Base-by-base conservation (phyloP, 176 grass and related monocot genomes). In the Phragmites australis region DNA sequence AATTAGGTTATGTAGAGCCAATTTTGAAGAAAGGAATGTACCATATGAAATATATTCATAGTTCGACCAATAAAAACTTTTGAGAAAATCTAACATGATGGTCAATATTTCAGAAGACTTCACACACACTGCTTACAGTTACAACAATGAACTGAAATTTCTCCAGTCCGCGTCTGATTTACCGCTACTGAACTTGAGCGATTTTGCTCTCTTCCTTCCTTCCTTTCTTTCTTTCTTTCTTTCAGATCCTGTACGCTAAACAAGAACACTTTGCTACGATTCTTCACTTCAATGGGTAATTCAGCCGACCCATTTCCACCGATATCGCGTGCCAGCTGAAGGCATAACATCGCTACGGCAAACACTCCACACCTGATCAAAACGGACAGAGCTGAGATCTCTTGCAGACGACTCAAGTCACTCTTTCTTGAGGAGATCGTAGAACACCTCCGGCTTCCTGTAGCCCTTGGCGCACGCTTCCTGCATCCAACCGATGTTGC, bases 361-460 rank as follows among this genome's bases (percentile, higher is more conserved):
- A 5, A 37, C 34, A 37, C 34, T 37, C 34, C 5, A 37, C 34
- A 37, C 34, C 2, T 2, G 41, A 77, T 60, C 29, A 26, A 26
- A 60, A 21, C 16, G 6, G 60, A 50, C 13, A 12, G 51, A 69
- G 6, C 9, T 19, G 42, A 53, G 27, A 26, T 37, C 34, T 37
- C 34, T 37, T 37, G 34, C 34, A 37, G 34, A 37, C 34, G 34
- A 5, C 34, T 37, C 34, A 37, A 26, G 12, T 16, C 27, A 51
- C 4, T 78, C 59, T 64, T 88, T 93, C 75, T 80, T 87, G 52
- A 99, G 87, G 70, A 99, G 90, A 77, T 99, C 90, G 46, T 96
- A 99, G 81, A 90, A 93, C 74, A 99, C 93, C 8, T 58, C 64
- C 26, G 97, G 97, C 70, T 91, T 91, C 68, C 47, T 86, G 87